Evolutionary conservation across 495 filamentous ascomycete genomes (phyloP).

Genomic region (Penicillium samsonianum): DNA sequence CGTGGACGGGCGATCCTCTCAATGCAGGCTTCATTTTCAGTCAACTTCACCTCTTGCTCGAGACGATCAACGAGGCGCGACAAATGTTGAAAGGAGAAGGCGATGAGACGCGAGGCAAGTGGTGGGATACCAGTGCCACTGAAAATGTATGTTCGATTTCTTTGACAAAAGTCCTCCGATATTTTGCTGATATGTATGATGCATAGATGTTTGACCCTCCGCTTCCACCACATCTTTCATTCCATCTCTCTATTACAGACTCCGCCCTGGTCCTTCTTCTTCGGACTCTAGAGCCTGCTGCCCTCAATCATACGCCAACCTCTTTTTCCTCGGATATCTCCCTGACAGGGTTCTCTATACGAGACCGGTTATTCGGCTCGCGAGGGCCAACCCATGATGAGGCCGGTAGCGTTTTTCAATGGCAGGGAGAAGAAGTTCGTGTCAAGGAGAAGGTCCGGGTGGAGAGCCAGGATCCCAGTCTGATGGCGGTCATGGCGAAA

Average conservation of each 20-base stretch:
- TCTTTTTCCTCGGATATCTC: constrained; percentile 57
- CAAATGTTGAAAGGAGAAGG: constrained; percentile 50
- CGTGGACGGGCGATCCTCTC: constrained; percentile 60
- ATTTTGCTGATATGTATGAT: not conserved
- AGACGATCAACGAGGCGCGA: constrained; percentile 71
- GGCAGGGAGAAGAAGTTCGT: constrained; percentile 69
- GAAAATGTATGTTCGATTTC: constrained; percentile 46
- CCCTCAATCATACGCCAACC: constrained; percentile 59
- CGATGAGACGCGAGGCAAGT: constrained; percentile 53
- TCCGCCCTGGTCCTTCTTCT: constrained; percentile 75
- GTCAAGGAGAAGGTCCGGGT: constrained; percentile 90
- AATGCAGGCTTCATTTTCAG: constrained; percentile 71
- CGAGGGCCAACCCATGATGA: constrained; percentile 77
- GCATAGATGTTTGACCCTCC: constrained; percentile 57
- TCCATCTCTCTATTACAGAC: constrained; percentile 77
- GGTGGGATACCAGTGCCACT: constrained; percentile 58
- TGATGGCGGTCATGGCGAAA: constrained; percentile 87
- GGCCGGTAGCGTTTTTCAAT: constrained; percentile 67
- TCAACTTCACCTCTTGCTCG: constrained; percentile 74
- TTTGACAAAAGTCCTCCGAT: not conserved
- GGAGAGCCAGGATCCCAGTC: constrained; percentile 85
- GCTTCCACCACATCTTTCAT: constrained; percentile 60
- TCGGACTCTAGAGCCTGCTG: constrained; percentile 70
- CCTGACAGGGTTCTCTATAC: constrained; percentile 57
- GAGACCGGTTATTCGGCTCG: constrained; percentile 55